Base-by-base conservation (phyloP, 2,329 filamentous ascomycete species). In the Knufia petricola region DNA sequence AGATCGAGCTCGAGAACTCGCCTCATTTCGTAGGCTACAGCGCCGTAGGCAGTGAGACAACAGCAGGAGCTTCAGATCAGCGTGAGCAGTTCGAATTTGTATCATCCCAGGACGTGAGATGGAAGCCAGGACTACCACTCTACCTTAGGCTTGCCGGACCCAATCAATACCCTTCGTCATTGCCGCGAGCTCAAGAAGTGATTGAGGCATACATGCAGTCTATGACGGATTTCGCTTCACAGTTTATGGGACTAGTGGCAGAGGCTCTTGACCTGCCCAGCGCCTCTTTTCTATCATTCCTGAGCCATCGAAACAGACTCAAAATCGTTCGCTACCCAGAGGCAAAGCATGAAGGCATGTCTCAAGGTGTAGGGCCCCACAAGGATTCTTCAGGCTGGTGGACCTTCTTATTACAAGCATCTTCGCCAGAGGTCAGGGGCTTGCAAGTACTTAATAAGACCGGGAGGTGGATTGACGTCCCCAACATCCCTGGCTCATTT, bases 21-120 rank as follows among this genome's bases (percentile, higher is more conserved):
- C 76, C 77, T 8, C 77, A 80, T 58, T 79, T 82, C 49, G 64
- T 82, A 2, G 78, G 78, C 0, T 81, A 80, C 58, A 77, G 74
- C 52, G 70, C 66, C 0, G 69, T 70, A 15, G 77, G 76, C 0
- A 66, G 72, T 20, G 78, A 81, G 59, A 75, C 64, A 0, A 82
- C 79, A 1, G 71, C 74, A 0, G 75, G 76, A 0, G 62, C 64
- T 45, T 56, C 62, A 12, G 78, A 82, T 57, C 62, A 67, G 15
- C 64, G 77, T 15, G 77, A 82, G 59, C 78, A 81, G 55, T 74
- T 79, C 41, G 77, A 81, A 58, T 75, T 77, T 57, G 32, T 53
- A 19, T 77, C 74, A 26, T 34, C 48, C 12, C 23, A 30, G 12
- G 32, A 19, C 3, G 49, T 62, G 0, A 65, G 61, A 1, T 40